These are phyloP conservation scores for Lipomyces oligophaga DNA, from an alignment of 805 yeast species.

Conservation along the genomic window DNA sequence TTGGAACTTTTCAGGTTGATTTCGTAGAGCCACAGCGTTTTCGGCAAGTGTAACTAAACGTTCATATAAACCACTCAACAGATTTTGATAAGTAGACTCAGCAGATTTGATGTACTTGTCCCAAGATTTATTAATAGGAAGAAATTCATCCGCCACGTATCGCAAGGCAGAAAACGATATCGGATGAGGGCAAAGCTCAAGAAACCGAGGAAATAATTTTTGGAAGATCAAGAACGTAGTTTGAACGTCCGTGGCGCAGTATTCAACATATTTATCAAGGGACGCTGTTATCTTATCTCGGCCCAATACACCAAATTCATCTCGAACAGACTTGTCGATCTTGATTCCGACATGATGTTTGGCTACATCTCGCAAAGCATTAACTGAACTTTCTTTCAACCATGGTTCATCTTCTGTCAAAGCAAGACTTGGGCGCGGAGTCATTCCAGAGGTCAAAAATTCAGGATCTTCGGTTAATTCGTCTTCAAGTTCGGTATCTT, in stretches of 20 bases:
- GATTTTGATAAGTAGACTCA: conserved; percentile 61
- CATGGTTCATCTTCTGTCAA: conserved; percentile 55
- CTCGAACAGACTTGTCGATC: conserved; percentile 65
- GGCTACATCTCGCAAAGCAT: conserved; percentile 77
- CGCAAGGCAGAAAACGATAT: conserved; percentile 86
- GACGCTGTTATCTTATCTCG: conserved; percentile 52
- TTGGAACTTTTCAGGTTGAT: conserved; percentile 37
- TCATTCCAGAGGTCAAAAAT: too few species aligned
- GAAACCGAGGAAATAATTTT: conserved; percentile 66
- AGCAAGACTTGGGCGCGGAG: too few species aligned
- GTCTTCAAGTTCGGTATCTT: conserved; percentile 26
- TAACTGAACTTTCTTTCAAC: conserved; percentile 71
- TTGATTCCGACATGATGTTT: conserved; percentile 67
- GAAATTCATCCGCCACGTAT: conserved; percentile 64
- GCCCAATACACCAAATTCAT: conserved; percentile 55
- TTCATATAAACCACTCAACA: conserved; percentile 52
- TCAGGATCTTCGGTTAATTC: conserved; percentile 22
- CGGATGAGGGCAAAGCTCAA: conserved; percentile 79
- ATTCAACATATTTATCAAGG: conserved; percentile 60
- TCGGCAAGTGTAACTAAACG: conserved; percentile 59
- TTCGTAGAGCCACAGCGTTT: conserved; percentile 49
- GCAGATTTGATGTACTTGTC: conserved; percentile 61
- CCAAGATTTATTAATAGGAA: conserved; percentile 80
- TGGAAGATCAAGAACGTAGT: conserved; percentile 69
- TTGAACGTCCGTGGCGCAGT: conserved; percentile 82